Conservation (phyloP, 2,329 filamentous ascomycete species). For the Calonectria ilicicola region DNA sequence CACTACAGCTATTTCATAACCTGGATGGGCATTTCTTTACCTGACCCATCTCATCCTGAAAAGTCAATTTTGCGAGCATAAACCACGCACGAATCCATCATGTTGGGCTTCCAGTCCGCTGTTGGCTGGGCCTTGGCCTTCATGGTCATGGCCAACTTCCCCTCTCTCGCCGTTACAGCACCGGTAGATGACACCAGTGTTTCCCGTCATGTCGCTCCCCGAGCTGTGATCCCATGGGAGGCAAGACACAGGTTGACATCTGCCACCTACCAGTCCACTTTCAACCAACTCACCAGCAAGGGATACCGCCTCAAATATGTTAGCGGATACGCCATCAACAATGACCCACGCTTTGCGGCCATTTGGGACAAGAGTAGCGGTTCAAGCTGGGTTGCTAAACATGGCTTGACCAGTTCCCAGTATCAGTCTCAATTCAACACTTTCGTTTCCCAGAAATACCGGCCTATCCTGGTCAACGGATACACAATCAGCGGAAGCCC, state of each 20-base stretch:
- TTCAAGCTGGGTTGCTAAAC: background rate
- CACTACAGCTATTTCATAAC: too few relatives aligned
- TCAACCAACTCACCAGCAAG: background rate
- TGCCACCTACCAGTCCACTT: background rate
- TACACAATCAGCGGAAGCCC: background rate
- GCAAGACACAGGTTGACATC: constrained; percentile 8
- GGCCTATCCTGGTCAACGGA: constrained; percentile 4
- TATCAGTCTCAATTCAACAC: constrained; percentile 7
- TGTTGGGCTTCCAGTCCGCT: background rate
- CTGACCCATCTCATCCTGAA: background rate
- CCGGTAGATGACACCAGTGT: background rate
- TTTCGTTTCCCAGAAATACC: background rate
- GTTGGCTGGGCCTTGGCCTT: background rate
- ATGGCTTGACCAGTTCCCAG: constrained; percentile 1
- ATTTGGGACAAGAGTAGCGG: background rate
- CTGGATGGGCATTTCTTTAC: background rate
- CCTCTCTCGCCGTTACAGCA: background rate
- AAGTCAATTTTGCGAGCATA: background rate
- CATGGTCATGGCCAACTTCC: background rate
- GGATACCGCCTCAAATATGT: constrained; percentile 4
- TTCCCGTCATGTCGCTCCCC: background rate
- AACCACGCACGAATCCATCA: background rate
- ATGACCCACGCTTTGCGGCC: constrained; percentile 2
- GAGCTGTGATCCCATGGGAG: background rate
- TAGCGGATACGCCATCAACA: constrained; percentile 11